phyloP scores from a whole-genome alignment of 2,329 filamentous ascomycete genomes.

The Apiospora rasikravindrae region DNA sequence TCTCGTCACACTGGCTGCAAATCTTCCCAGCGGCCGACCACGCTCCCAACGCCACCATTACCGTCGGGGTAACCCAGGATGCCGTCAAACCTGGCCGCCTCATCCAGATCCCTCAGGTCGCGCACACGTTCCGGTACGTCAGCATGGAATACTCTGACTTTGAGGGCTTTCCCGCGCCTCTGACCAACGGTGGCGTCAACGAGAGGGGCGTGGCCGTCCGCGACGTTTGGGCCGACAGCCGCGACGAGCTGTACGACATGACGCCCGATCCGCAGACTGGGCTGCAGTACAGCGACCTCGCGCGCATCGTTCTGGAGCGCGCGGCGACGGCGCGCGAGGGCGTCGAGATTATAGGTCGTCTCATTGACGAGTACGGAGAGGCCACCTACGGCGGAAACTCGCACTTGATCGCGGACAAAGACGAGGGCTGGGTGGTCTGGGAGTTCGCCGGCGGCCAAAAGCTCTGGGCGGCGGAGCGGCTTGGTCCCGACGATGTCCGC shows the following conservation, averaged over 20 bases:
- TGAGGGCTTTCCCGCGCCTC: conserved; percentile 48
- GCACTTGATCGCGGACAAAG: conserved; percentile 45
- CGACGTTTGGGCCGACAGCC: conserved; percentile 47
- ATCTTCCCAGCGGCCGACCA: conserved; percentile 49
- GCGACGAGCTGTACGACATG: conserved; percentile 45
- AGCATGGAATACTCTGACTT: conserved; percentile 43
- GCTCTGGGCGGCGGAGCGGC: conserved; percentile 36
- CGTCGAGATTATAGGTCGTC: conserved; percentile 46
- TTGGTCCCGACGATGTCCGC: conserved; percentile 31
- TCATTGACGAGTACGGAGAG: conserved; percentile 46
- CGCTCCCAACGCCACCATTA: conserved; percentile 46
- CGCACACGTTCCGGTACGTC: conserved; percentile 35
- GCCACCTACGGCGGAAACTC: conserved; percentile 49
- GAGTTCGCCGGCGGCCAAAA: conserved; percentile 35
- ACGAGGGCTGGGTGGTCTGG: conserved; percentile 38
- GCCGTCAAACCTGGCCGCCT: conserved; percentile 41
- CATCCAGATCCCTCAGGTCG: conserved; percentile 33
- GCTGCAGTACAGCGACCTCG: conserved; percentile 48
- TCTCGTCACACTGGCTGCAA: conserved; percentile 53
- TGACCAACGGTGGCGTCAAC: conserved; percentile 50
- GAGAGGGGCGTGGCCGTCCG: conserved; percentile 47
- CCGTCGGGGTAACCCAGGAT: conserved; percentile 47
- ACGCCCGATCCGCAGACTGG: conserved; percentile 47
- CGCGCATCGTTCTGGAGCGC: conserved; percentile 46
- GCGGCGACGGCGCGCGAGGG: conserved; percentile 46